These are phyloP conservation scores for Tuber indicum DNA, from an alignment of 495 filamentous ascomycete species.

Conservation along the genomic window DNA sequence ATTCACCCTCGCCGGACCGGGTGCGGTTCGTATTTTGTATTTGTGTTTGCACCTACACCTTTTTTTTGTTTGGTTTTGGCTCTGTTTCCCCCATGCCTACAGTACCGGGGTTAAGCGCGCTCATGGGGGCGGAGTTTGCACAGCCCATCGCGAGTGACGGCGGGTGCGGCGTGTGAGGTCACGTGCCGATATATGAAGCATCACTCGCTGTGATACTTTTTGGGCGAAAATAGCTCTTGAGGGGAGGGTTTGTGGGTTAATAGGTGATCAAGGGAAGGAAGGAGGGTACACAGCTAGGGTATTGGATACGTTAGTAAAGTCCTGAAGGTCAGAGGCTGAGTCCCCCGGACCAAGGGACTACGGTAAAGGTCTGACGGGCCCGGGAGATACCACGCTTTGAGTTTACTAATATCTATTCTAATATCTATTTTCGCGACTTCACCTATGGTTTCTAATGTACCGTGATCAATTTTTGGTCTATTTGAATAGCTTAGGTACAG, in stretches of 20 bases:
- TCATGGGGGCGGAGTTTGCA: neutral
- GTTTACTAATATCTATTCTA: neutral
- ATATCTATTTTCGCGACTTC: neutral
- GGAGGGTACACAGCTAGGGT: neutral
- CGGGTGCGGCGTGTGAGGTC: neutral
- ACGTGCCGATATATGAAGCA: neutral
- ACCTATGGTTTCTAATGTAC: neutral
- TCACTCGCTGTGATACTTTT: neutral
- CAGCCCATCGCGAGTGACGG: neutral
- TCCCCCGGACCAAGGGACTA: neutral
- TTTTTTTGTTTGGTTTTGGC: neutral
- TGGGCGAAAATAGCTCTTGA: neutral
- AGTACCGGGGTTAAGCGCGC: neutral
- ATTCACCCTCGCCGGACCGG: neutral
- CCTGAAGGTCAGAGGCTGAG: neutral
- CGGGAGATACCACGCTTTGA: neutral
- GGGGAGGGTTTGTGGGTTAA: neutral
- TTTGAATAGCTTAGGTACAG: neutral
- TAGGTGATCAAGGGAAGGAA: neutral
- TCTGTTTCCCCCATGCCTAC: neutral
- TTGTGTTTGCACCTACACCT: neutral
- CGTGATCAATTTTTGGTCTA: neutral
- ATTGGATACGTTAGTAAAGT: neutral
- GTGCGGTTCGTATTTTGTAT: neutral
- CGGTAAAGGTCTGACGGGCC: neutral